phyloP scores from a whole-genome alignment of 2,329 filamentous ascomycete genomes.

The Penicillium sp. region DNA sequence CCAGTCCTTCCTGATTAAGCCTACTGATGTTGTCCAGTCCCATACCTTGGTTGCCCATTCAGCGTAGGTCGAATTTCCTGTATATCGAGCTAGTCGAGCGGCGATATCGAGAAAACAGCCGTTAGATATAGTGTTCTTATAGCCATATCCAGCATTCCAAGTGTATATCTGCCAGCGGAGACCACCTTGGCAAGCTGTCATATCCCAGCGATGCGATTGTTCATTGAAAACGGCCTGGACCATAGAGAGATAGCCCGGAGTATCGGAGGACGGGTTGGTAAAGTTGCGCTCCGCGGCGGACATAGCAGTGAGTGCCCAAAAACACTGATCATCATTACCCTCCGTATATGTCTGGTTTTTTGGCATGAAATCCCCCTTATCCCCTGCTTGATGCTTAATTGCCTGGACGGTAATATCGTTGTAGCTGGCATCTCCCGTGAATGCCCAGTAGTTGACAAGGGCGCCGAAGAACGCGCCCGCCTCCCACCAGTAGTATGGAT shows the following conservation, averaged over 20 bases:
- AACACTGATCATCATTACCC: conserved; percentile 21
- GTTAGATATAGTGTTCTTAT: conserved; percentile 59
- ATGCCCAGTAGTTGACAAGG: conserved; percentile 35
- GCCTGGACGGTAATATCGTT: conserved; percentile 15
- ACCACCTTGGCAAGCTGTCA: conserved; percentile 67
- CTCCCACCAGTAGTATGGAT: conserved; percentile 46
- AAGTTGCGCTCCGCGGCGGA: conserved; percentile 25
- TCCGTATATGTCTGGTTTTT: conserved; percentile 17
- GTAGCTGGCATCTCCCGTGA: conserved; percentile 17
- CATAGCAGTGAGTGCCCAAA: conserved; percentile 27
- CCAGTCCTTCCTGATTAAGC: conserved; percentile 50
- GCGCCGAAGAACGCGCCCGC: conserved; percentile 41
- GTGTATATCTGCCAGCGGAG: conserved; percentile 79
- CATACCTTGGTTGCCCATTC: conserved; percentile 42
- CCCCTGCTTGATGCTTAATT: conserved; percentile 16
- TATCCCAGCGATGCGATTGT: conserved; percentile 71
- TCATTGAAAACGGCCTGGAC: conserved; percentile 78
- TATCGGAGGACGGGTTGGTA: conserved; percentile 42
- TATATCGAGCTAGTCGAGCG: conserved; percentile 45
- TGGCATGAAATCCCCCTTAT: conserved; percentile 18
- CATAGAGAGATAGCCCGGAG: conserved; percentile 72
- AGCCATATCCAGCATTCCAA: conserved; percentile 56
- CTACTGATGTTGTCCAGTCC: conserved; percentile 44
- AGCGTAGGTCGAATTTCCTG: conserved; percentile 43
- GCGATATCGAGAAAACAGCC: conserved; percentile 57